These are phyloP conservation scores for Arthromyces matolae DNA, from an alignment of 768 basidiomycete genomes.

Conservation along the genomic window DNA sequence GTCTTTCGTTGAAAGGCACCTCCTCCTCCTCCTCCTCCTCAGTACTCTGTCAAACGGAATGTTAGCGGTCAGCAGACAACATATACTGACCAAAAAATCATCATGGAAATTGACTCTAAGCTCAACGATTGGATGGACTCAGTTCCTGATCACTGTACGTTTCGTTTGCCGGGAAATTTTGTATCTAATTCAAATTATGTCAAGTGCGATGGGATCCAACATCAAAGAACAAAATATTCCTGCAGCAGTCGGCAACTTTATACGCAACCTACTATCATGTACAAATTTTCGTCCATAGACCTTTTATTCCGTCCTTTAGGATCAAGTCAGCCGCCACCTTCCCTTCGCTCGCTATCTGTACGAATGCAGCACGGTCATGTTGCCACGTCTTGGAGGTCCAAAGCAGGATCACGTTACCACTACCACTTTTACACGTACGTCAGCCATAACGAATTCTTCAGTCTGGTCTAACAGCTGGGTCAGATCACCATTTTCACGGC, in stretches of 20 bases:
- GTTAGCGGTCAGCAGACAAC: conserved; percentile 45
- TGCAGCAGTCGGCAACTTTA: conserved; percentile 58
- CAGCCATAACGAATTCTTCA: neutral
- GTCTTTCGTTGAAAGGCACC: neutral
- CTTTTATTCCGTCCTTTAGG: conserved; percentile 67
- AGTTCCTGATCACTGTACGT: conserved; percentile 54
- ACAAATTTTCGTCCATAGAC: conserved; percentile 75
- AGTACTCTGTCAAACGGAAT: conserved; percentile 74
- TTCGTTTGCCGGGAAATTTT: conserved; percentile 39
- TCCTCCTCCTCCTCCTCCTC: neutral
- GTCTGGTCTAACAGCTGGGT: conserved; percentile 2
- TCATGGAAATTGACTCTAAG: conserved; percentile 70
- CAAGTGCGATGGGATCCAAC: conserved; percentile 44
- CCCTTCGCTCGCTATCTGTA: conserved; percentile 76
- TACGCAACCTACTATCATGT: conserved; percentile 43
- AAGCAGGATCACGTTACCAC: conserved; percentile 32
- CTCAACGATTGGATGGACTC: conserved; percentile 77
- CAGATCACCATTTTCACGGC: conserved; percentile 36
- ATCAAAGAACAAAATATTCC: conserved; percentile 32
- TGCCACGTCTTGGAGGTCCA: conserved; percentile 63
- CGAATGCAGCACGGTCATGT: conserved; percentile 78
- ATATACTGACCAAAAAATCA: conserved; percentile 58
- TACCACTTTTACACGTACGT: conserved; percentile 36
- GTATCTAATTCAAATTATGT: conserved; percentile 1
- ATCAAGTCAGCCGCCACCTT: conserved; percentile 39